These are phyloP conservation scores for Hibiscus mutabilis DNA, from an alignment of 345 rosid species.

Conservation along the genomic window DNA sequence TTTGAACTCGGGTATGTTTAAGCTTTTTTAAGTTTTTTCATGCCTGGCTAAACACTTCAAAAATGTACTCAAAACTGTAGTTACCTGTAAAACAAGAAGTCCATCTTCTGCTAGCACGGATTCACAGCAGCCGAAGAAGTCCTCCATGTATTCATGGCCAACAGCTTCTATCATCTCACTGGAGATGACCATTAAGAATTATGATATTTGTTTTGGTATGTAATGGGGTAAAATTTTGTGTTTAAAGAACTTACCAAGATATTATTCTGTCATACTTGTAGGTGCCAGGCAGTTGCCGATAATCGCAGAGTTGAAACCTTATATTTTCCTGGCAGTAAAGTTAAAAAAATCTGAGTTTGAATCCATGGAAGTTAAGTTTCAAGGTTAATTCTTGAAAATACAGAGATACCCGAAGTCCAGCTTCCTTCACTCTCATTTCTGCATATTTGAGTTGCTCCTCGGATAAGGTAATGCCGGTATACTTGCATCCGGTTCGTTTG, in stretches of 20 bases:
- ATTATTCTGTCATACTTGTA: constrained; percentile 71
- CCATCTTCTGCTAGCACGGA: constrained; percentile 71
- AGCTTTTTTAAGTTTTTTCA: too few relatives aligned
- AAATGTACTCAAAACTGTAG: neutral
- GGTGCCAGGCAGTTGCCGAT: constrained; percentile 54
- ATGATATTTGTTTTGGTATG: neutral
- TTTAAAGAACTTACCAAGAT: constrained; percentile 49
- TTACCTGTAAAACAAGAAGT: constrained; percentile 75
- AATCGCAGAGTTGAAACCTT: constrained; percentile 62
- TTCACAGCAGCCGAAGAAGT: constrained; percentile 65
- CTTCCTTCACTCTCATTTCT: constrained; percentile 64
- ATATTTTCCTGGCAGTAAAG: constrained; percentile 43
- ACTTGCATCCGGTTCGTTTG: constrained; percentile 74
- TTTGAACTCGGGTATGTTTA: too few relatives aligned
- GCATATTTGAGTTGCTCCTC: constrained; percentile 70
- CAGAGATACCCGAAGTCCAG: constrained; percentile 62
- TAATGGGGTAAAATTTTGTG: neutral
- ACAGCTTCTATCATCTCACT: constrained; percentile 95
- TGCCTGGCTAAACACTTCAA: neutral
- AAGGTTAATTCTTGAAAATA: neutral
- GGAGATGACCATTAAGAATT: constrained; percentile 13
- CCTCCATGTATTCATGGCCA: constrained; percentile 92
- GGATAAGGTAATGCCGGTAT: constrained; percentile 77
- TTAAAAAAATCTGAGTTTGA: neutral
- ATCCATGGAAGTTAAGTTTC: neutral